These are phyloP conservation scores for Leccinum glutinopallens DNA, from an alignment of 1,284 basidiomycete species.

Conservation along the genomic window DNA sequence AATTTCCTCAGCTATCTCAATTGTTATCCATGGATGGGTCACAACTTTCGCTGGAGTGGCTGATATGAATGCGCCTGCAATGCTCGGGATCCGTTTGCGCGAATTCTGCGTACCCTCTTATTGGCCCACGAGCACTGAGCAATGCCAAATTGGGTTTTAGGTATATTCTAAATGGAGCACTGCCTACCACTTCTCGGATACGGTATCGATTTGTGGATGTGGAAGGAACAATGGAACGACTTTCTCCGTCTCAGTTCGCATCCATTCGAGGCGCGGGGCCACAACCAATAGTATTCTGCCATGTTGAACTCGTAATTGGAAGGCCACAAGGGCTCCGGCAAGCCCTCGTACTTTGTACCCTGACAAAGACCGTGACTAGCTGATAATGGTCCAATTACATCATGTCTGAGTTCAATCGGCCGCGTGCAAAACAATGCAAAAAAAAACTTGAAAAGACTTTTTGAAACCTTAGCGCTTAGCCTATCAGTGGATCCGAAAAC, in stretches of 20 bases:
- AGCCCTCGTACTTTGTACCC: neutral
- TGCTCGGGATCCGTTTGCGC: neutral
- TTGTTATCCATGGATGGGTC: neutral
- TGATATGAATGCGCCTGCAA: neutral
- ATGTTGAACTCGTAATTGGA: neutral
- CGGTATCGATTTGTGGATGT: neutral
- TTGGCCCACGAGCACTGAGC: neutral
- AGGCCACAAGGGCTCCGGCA: neutral
- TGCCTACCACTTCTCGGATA: neutral
- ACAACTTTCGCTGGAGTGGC: neutral
- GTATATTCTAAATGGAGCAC: neutral
- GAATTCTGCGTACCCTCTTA: neutral
- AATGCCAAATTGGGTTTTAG: neutral
- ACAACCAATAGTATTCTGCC: neutral
- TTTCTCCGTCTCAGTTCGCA: neutral
- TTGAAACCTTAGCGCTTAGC: neutral
- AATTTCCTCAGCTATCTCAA: conserved; percentile 10
- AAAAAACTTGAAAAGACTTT: neutral
- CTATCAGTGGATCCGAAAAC: conserved; percentile 20
- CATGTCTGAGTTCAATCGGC: neutral
- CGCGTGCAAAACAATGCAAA: neutral
- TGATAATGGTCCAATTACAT: neutral
- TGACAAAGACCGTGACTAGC: neutral
- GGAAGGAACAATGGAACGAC: neutral
- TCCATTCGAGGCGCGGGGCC: neutral